Evolutionary conservation across 371 early-diverging fungal genomes (phyloP).

Genomic region (Saksenaea vasiformis): DNA sequence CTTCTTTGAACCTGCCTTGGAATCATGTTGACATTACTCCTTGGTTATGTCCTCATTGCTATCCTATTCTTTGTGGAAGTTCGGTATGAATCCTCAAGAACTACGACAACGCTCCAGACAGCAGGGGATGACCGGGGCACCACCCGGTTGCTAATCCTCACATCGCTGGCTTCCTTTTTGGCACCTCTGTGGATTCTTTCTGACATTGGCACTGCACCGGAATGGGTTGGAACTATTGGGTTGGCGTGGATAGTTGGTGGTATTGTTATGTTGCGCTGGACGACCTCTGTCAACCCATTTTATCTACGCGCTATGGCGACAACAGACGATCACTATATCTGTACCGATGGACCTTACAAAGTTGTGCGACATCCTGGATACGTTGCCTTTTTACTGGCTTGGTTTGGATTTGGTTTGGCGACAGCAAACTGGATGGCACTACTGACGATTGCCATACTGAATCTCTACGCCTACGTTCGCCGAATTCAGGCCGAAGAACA

Average conservation of each 20-base stretch:
- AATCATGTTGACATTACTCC: conserved; percentile 13
- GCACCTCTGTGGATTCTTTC: conserved; percentile 22
- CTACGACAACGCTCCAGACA: conserved; percentile 38
- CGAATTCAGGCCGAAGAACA: conserved; percentile 39
- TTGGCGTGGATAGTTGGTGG: conserved; percentile 28
- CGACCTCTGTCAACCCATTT: conserved; percentile 35
- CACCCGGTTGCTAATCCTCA: conserved; percentile 22
- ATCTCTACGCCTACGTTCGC: conserved; percentile 23
- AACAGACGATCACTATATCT: conserved; percentile 44
- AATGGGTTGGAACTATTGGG: conserved; percentile 26
- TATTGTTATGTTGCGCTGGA: conserved; percentile 31
- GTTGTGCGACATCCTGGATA: conserved; percentile 45
- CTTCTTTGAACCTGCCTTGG: background rate
- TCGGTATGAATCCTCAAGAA: conserved; percentile 43
- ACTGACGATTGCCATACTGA: conserved; percentile 15
- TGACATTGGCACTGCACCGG: conserved; percentile 6
- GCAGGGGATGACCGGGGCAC: conserved; percentile 37
- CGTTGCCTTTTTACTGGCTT: conserved; percentile 35
- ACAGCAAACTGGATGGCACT: conserved; percentile 27
- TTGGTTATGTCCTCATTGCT: conserved; percentile 23
- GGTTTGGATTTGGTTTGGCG: conserved; percentile 43
- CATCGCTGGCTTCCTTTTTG: conserved; percentile 14
- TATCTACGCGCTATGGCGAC: conserved; percentile 41
- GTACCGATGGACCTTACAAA: conserved; percentile 44
- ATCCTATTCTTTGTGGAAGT: conserved; percentile 26